Evolutionary conservation across 441 rosid species (phyloP), one percentile per base, ranked within the genome.

Genomic region (Isatis lusitanica): DNA sequence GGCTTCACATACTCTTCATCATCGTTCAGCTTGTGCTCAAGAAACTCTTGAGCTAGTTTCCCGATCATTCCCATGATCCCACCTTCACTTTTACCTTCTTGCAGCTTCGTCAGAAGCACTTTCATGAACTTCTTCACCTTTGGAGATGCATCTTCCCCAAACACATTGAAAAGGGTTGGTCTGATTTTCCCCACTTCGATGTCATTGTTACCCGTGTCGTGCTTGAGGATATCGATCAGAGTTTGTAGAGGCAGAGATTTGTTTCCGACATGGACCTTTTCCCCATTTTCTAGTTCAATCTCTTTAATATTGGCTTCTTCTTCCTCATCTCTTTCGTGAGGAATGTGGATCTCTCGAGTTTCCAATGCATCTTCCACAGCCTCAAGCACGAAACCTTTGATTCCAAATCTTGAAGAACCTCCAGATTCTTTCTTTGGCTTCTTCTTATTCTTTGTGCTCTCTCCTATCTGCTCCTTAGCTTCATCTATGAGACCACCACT

Each of bases 91-190:
- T 71, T 66, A 46, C 64, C 61, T 33, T 66, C 11, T 55, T 87
- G 81, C 33, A 92, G 85, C 70, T 92, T 92, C 79, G 68, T 68
- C 59, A 87, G 55, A 18, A 90, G 75, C 59, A 88, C 80, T 31
- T 87, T 90, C 94, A 92, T 89, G 70, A 92, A 92, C 74, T 92
- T 92, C 83, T 92, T 92, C 79, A 92, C 92, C 80, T 92, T 92
- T 40, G 96, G 94, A 63, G 90, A 87, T 6, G 98, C 66, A 55
- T 92, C 98, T 9, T 89, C 94, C 33, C 98, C 96, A 24, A 92
- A 92, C 11, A 79, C 71, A 58, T 90, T 90, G 13, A 82, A 88
- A 35, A 92, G 87, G 2, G 92, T 80, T 5, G 96, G 94, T 75
- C 96, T 82, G 64, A 90, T 80, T 81, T 85, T 85, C 40, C 96